Evolutionary conservation across 208 protist species (phyloP).

Genomic region (Trypanosoma conorhini): DNA sequence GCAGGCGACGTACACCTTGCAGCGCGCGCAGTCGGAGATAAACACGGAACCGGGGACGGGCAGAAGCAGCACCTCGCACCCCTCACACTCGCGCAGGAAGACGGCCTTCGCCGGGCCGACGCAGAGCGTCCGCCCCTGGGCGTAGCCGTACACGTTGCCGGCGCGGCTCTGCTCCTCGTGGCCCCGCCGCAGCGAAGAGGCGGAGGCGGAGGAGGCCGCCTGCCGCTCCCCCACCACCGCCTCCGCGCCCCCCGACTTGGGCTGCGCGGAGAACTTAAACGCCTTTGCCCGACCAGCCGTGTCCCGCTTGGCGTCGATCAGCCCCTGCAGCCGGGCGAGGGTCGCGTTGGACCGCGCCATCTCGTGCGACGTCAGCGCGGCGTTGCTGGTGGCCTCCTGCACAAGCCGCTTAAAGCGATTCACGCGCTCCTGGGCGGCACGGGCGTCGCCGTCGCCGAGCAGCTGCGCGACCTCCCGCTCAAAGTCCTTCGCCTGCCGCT

Average conservation of each 20-base stretch:
- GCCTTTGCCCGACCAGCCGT: slow-evolving; percentile 20
- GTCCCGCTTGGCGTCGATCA: slow-evolving; percentile 36
- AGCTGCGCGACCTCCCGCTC: slow-evolving; percentile 37
- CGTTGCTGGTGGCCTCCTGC: slow-evolving; percentile 58
- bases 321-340: slow-evolving; percentile 62
- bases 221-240: background rate
- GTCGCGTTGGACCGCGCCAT: slow-evolving; percentile 74
- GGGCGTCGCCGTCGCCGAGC: slow-evolving; percentile 26
- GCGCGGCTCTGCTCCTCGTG: background rate
- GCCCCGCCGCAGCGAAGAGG: background rate
- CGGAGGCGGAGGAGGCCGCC: background rate
- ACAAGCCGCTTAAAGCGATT: slow-evolving; percentile 49
- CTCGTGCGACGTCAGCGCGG: slow-evolving; percentile 67
- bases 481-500: slow-evolving; percentile 42
- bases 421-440: slow-evolving; percentile 47
- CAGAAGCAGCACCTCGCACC: slow-evolving; percentile 55
- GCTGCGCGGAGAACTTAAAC: slow-evolving; percentile 67
- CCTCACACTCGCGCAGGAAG: slow-evolving; percentile 53
- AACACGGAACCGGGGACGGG: slow-evolving; percentile 84
- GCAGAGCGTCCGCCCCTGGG: slow-evolving; percentile 35
- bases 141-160: slow-evolving; percentile 39
- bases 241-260: slow-evolving; percentile 25
- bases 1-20: slow-evolving; percentile 77
- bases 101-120: slow-evolving; percentile 47
- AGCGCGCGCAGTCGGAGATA: slow-evolving; percentile 60